Evolutionary conservation across 306 rosid species (phyloP).

Genomic region (Vigna nakashimae): DNA sequence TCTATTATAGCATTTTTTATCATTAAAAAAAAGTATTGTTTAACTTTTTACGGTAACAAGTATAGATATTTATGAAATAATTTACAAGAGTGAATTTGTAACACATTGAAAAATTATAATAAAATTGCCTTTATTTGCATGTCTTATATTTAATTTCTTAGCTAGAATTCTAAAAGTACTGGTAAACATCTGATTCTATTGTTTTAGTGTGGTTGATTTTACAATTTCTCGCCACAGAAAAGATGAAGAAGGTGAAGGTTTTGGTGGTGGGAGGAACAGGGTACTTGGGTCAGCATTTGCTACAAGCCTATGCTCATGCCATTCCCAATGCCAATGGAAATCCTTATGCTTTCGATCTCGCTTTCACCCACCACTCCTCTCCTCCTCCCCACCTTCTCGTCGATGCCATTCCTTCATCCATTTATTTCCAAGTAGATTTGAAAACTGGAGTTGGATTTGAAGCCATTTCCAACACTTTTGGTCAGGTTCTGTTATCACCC

Average conservation of each 20-base stretch:
- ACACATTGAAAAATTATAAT: too few species aligned
- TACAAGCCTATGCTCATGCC: conserved; percentile 56
- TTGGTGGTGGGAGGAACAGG: conserved; percentile 93
- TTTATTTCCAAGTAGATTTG: conserved; percentile 74
- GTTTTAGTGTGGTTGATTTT: too few species aligned
- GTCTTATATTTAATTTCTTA: too few species aligned
- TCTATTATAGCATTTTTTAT: too few species aligned
- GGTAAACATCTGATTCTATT: too few species aligned
- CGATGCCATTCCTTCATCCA: conserved; percentile 58
- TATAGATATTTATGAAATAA: too few species aligned
- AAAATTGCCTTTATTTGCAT: too few species aligned
- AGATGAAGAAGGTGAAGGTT: conserved; percentile 63
- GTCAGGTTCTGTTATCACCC: conserved; percentile 63
- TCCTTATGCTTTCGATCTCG: conserved; percentile 55
- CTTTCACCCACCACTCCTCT: conserved; percentile 70
- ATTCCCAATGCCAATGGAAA: conserved; percentile 35
- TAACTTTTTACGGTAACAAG: too few species aligned
- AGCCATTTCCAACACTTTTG: conserved; percentile 66
- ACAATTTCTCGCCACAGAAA: neutral
- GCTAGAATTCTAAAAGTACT: too few species aligned
- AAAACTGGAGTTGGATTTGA: conserved; percentile 78
- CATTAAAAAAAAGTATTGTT: too few species aligned
- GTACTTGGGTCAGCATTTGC: conserved; percentile 90
- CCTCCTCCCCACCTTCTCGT: conserved; percentile 64
- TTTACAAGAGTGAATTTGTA: too few species aligned